Evolutionary conservation across 108 stramenopile genomes (phyloP).

Genomic region (Nitzschia sp.): DNA sequence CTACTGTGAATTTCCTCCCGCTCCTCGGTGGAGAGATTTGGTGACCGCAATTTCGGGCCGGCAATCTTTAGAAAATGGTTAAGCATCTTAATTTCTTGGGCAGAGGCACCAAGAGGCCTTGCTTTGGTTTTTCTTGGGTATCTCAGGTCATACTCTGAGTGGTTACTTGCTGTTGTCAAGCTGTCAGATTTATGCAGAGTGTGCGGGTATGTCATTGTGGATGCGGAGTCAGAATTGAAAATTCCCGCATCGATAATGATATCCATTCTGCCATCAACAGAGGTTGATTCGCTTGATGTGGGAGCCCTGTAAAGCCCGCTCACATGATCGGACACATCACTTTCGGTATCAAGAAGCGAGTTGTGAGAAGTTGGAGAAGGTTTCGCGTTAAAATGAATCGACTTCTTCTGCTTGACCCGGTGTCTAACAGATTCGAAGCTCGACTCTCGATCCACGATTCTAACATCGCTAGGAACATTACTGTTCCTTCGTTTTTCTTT

Average conservation of each 20-base stretch:
- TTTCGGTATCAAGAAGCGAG: constrained; percentile 9
- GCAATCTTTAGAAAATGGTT: constrained; percentile 22
- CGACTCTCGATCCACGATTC: neutral
- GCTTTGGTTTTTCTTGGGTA: neutral
- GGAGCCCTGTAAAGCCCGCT: neutral
- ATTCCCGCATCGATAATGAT: neutral
- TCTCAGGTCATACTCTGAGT: neutral
- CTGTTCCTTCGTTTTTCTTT: neutral
- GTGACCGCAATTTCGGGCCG: constrained; percentile 20
- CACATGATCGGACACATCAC: constrained; percentile 14
- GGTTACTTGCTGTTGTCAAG: neutral
- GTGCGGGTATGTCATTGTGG: constrained; percentile 1
- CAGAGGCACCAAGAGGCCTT: constrained; percentile 27
- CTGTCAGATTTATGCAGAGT: neutral
- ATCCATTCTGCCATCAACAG: neutral
- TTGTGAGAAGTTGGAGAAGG: neutral
- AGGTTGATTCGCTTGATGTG: neutral
- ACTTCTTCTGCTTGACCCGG: neutral
- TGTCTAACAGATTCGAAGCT: neutral
- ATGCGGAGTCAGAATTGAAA: constrained; percentile 1
- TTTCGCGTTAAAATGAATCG: constrained; percentile 4
- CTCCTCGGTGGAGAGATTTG: constrained; percentile 17
- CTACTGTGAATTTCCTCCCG: constrained; percentile 21
- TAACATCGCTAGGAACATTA: neutral
- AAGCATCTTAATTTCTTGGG: constrained; percentile 31